A percentile compares a stretch with the other conserved stretches of the same genome.
phyloP scores from a whole-genome alignment of 306 rosid genomes.

The Cucumis melo region DNA sequence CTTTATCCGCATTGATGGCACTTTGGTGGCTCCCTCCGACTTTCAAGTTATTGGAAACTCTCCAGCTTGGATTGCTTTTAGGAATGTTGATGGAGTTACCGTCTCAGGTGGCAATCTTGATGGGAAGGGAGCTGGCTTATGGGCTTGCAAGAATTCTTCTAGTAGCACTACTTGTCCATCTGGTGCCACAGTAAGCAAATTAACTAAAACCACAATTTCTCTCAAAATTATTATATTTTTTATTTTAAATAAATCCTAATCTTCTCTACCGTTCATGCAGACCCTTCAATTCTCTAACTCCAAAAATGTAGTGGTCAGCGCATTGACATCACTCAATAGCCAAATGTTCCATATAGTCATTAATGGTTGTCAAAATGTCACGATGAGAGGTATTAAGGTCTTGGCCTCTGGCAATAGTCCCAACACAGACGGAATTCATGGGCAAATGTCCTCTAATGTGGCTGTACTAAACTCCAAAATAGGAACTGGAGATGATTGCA shows the following conservation, averaged over 20 bases:
- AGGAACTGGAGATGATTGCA: neutral
- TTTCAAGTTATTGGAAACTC: conserved; percentile 27
- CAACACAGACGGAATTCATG: neutral
- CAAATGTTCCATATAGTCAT: neutral
- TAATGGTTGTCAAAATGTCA: neutral
- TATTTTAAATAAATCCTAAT: too few species aligned
- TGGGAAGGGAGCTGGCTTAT: conserved; percentile 35
- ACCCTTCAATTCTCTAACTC: neutral
- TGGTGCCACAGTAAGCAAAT: conserved; percentile 37
- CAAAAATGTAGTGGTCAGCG: neutral
- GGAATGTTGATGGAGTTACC: conserved; percentile 17
- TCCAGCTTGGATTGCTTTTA: conserved; percentile 42
- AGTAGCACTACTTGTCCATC: conserved; percentile 31
- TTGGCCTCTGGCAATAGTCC: neutral
- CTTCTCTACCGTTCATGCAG: neutral
- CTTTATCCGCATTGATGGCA: conserved; percentile 29
- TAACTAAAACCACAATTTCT: too few species aligned
- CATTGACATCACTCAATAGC: neutral
- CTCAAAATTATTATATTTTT: too few species aligned
- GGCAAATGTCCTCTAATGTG: neutral
- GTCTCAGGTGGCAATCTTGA: conserved; percentile 36
- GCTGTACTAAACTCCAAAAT: neutral
- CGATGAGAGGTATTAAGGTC: neutral
- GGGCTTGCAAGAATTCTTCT: conserved; percentile 29
- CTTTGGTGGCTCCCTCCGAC: conserved; percentile 42